These are phyloP conservation scores for Neurospora tetraspora DNA, from an alignment of 495 filamentous ascomycete species.

Conservation along the genomic window DNA sequence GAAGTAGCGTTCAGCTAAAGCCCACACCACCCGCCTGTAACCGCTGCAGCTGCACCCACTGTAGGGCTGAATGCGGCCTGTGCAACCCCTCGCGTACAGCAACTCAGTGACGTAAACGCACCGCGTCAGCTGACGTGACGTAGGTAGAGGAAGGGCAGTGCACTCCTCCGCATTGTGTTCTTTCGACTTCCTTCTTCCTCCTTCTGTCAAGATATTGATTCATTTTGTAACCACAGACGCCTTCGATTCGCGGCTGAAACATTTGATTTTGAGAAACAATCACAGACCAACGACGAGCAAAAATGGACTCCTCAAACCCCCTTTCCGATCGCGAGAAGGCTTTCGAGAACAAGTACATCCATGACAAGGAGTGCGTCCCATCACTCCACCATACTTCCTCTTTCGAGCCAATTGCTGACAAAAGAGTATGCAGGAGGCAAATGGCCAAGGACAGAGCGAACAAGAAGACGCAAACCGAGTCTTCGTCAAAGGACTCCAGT, in stretches of 20 bases:
- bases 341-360: constrained; percentile 23
- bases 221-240: neutral
- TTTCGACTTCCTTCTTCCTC: neutral
- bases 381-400: neutral
- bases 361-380: constrained; percentile 20
- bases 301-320: constrained; percentile 19
- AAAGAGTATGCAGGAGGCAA: constrained; percentile 1
- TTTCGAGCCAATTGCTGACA: neutral
- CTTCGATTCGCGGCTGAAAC: no score
- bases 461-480: constrained; percentile 1
- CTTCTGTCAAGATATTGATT: neutral
- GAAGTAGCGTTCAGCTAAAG: neutral
- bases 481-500: neutral
- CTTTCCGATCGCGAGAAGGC: constrained; percentile 23
- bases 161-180: neutral
- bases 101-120: neutral
- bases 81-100: neutral
- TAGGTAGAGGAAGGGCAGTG: no score
- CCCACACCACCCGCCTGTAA: neutral
- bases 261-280: no score
- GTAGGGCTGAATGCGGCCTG: neutral
- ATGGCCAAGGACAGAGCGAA: constrained; percentile 14
- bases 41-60: neutral
- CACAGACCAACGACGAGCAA: neutral
- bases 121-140: neutral